Conservation (phyloP, 2,329 filamentous ascomycete genomes). For the Penicillium sp. region DNA sequence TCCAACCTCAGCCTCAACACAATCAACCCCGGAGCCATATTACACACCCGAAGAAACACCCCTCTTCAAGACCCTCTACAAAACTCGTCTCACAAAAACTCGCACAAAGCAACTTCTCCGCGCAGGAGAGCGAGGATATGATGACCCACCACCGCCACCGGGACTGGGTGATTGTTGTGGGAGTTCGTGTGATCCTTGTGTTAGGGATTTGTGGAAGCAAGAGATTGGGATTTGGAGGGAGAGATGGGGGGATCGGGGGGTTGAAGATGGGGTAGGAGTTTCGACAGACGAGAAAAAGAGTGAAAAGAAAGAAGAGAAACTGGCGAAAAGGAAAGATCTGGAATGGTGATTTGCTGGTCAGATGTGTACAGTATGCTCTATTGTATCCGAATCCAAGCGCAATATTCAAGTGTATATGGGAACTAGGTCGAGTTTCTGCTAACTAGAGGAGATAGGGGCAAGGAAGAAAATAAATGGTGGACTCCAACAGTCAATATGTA, state of each 20-base stretch:
- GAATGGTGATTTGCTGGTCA: constrained; percentile 12
- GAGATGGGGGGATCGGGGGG: constrained; percentile 24
- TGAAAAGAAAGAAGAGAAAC: background rate
- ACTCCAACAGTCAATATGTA: background rate
- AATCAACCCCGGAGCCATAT: constrained; percentile 15
- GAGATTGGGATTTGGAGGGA: constrained; percentile 29
- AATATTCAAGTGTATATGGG: background rate
- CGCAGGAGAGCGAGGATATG: constrained; percentile 22
- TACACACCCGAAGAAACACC: constrained; percentile 22
- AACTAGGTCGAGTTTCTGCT: background rate
- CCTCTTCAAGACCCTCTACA: constrained; percentile 22
- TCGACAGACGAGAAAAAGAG: constrained; percentile 7
- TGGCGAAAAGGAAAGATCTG: constrained; percentile 9
- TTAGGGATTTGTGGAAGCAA: constrained; percentile 30
- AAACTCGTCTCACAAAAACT: constrained; percentile 23
- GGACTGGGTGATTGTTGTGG: constrained; percentile 30
- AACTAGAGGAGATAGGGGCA: background rate
- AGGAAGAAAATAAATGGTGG: no score
- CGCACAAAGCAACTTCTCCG: constrained; percentile 29
- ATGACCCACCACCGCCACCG: constrained; percentile 29
- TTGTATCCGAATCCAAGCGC: no score
- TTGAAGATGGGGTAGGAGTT: background rate
- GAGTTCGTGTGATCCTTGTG: constrained; percentile 32
- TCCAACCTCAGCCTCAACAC: background rate
- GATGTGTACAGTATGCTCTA: no score